Base-by-base conservation (phyloP, 23 red algal species). In the Gracilaria domingensis region DNA sequence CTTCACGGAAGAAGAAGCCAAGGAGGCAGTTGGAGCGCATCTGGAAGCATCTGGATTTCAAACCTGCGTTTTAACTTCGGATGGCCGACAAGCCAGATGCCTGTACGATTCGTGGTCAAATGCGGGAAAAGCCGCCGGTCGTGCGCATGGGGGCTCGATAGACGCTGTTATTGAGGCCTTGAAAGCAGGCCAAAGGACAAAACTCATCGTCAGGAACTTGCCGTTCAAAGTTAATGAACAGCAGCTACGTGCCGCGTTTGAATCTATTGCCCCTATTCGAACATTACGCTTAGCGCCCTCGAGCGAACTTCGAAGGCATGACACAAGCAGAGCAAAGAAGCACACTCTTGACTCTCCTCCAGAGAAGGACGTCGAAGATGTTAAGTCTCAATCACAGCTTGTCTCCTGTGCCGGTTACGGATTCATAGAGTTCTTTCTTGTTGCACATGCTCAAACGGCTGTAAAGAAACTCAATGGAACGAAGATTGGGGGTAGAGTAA, bases 371-470 rank as follows among this genome's bases (percentile, higher is more conserved):
- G 38, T 71, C 60, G 17, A 73, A 14, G 14, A 25, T 17, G 72
- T 20, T 44, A 12, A 57, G 24, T 32, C 56, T 39, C 12, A 36
- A 12, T 24, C 39, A n/a, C 53, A 60, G 4, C 6, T 84, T 18
- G 65, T 91, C 18, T 11, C 37, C 12, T 91, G 75, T 66, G 85
- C 74, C 4, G 95, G 95, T 23, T 97, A 88, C 80, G 95, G 50
- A 24, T 97, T 97, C 69, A 84, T 97, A 39, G 89, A 97, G 74
- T 93, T 77, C 47, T 97, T 97, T 62, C 71, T 91, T 29, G 78
- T 84, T 16, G 53, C 64, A 17, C 84, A 94, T 67, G 90, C 95
- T 47, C 80, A 80, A 56, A 59, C 33, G 16, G 95, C 95, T 25
- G 55, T 97, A 30, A 48, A 20, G 29, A 73, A 76, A 33, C 28